These are phyloP conservation scores for Starmerella khaoyaiensis DNA, from an alignment of 805 yeast species.

Conservation along the genomic window DNA sequence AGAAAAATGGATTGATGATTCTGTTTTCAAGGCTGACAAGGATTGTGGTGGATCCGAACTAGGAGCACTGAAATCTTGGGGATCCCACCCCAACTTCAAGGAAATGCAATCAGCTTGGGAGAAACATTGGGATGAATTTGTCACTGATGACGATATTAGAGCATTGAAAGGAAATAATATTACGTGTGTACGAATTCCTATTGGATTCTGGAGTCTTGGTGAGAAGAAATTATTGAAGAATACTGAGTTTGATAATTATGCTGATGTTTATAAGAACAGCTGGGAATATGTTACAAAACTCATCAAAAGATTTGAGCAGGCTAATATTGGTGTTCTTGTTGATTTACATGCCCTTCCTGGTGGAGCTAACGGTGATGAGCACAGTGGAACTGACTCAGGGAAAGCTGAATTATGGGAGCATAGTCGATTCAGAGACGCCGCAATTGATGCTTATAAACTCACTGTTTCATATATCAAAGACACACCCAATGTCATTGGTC, in stretches of 20 bases:
- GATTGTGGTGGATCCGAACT: conserved; percentile 43
- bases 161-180: conserved; percentile 57
- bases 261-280: conserved; percentile 51
- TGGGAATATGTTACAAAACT: conserved; percentile 53
- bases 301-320: conserved; percentile 44
- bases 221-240: conserved; percentile 39
- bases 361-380: conserved; percentile 80
- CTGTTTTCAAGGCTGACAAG: conserved; percentile 46
- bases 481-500: conserved; percentile 60
- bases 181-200: conserved; percentile 72
- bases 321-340: conserved; percentile 60
- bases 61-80: conserved; percentile 48
- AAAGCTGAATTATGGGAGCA: conserved; percentile 54
- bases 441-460: conserved; percentile 42
- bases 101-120: conserved; percentile 42
- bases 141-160: conserved; percentile 62
- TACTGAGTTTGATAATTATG: conserved; percentile 48
- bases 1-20: conserved; percentile 66
- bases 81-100: conserved; percentile 37
- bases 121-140: conserved; percentile 51
- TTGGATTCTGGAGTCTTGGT: conserved; percentile 82
- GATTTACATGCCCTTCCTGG: conserved; percentile 87
- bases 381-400: conserved; percentile 57
- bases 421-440: conserved; percentile 28
- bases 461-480: conserved; percentile 46